Conservation (phyloP, 148 eudicot genomes). For the Suaeda aralocaspica region DNA sequence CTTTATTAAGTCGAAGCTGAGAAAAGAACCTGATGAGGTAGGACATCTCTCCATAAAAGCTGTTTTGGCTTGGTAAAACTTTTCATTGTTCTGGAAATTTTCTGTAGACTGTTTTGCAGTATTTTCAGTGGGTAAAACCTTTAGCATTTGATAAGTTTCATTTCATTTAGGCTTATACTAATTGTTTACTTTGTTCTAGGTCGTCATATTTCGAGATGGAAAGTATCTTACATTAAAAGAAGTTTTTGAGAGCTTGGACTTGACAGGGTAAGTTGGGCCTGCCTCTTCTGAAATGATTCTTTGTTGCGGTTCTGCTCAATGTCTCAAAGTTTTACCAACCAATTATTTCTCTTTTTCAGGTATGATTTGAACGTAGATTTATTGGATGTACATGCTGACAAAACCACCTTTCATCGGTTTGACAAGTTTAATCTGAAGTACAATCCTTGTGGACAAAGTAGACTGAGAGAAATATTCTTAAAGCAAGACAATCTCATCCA, state of each 20-base stretch:
- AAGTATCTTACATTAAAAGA: conserved; percentile 70
- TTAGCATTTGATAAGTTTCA: not conserved
- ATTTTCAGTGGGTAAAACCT: not conserved
- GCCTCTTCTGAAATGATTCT: conserved; percentile 13
- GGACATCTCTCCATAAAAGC: not conserved
- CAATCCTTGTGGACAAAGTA: conserved; percentile 86
- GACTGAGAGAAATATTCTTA: conserved; percentile 74
- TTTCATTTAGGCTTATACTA: not conserved
- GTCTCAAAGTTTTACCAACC: not conserved
- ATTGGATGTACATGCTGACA: conserved; percentile 84
- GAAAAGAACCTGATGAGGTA: conserved; percentile 85
- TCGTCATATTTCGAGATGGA: conserved; percentile 86
- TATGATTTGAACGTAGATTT: conserved; percentile 80
- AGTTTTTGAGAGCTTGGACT: conserved; percentile 80
- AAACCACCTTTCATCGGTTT: conserved; percentile 79
- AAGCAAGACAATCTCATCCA: conserved; percentile 87
- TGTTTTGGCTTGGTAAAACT: not conserved
- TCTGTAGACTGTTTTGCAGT: not conserved
- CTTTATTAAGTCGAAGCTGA: conserved; percentile 68
- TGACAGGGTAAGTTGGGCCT: conserved; percentile 54
- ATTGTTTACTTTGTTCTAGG: conserved; percentile 36
- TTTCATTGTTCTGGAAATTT: not conserved
- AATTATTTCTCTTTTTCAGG: conserved; percentile 35
- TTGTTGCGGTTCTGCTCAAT: not conserved
- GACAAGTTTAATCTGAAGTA: conserved; percentile 88